Percentiles rank a stretch among this genome's conserved stretches.
phyloP scores from a whole-genome alignment of 805 yeast species.

The Lipomyces lipofer region DNA sequence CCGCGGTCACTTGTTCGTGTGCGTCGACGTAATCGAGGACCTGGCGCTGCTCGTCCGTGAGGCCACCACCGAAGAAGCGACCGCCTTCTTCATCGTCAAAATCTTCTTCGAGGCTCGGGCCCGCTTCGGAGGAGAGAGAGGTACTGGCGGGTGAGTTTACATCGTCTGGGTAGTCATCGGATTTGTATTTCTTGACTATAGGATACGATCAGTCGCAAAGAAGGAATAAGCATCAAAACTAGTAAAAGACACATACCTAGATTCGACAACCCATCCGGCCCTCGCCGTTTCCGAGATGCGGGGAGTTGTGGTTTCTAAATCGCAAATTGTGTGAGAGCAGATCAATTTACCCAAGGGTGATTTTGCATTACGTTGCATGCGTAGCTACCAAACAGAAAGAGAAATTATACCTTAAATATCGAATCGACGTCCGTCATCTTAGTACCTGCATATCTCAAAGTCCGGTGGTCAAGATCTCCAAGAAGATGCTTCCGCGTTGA shows the following conservation, averaged over 20 bases:
- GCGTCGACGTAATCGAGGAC: slow-evolving; percentile 30
- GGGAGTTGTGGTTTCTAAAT: too few relatives aligned
- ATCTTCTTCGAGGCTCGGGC: slow-evolving; percentile 5
- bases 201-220: background rate
- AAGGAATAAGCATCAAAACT: background rate
- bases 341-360: background rate
- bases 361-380: background rate
- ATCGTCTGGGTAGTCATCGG: slow-evolving; percentile 9
- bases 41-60: slow-evolving; percentile 27
- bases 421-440: slow-evolving; percentile 20
- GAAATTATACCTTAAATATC: slow-evolving; percentile 18
- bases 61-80: slow-evolving; percentile 32
- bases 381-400: background rate
- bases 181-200: slow-evolving; percentile 9
- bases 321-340: background rate
- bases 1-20: slow-evolving; percentile 9
- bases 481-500: too few relatives aligned
- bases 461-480: too few relatives aligned
- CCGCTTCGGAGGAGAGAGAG: background rate
- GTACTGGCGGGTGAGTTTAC: background rate
- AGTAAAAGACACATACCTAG: slow-evolving; percentile 2
- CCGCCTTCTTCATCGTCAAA: slow-evolving; percentile 33
- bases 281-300: slow-evolving; percentile 15
- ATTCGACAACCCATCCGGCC: slow-evolving; percentile 15
- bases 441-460: too few relatives aligned